Conservation (phyloP, 2,329 filamentous ascomycete genomes). For the Zymoseptoria ardabiliae region DNA sequence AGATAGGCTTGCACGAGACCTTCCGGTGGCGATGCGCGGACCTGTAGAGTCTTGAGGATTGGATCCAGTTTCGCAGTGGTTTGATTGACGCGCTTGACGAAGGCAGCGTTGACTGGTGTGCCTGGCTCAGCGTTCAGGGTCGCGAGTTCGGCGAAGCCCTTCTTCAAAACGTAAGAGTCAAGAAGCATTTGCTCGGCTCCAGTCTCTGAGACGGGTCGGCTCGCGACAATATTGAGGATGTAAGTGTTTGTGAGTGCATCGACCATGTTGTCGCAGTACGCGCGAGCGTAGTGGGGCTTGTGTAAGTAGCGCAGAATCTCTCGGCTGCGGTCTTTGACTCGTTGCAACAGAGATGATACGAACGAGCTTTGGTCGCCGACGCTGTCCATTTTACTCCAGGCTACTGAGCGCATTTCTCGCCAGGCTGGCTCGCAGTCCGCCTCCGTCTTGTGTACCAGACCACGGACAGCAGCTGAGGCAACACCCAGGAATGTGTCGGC, state of each 20-base stretch:
- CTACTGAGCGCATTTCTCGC: constrained; percentile 95
- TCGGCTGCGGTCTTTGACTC: constrained; percentile 62
- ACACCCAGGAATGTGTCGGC: constrained; percentile 94
- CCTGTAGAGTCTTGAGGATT: constrained; percentile 91
- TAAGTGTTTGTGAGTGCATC: constrained; percentile 76
- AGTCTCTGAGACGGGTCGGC: constrained; percentile 83
- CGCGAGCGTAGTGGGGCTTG: constrained; percentile 88
- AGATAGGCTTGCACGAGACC: constrained; percentile 94
- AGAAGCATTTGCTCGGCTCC: constrained; percentile 97
- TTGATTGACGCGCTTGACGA: constrained; percentile 77
- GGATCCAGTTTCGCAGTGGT: constrained; percentile 83
- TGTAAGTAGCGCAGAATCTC: constrained; percentile 71
- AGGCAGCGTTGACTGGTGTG: constrained; percentile 52
- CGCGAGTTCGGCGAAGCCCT: constrained; percentile 65
- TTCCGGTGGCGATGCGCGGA: constrained; percentile 83
- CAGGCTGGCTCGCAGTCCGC: constrained; percentile 75
- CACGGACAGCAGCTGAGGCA: constrained; percentile 76
- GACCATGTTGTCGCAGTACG: constrained; percentile 93
- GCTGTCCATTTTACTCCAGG: constrained; percentile 88
- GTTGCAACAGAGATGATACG: constrained; percentile 69
- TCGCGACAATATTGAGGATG: constrained; percentile 76
- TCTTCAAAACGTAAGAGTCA: constrained; percentile 85
- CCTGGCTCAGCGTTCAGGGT: constrained; percentile 50
- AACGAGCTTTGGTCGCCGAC: constrained; percentile 93
- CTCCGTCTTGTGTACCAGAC: constrained; percentile 78